Evolutionary conservation across 768 basidiomycete species (phyloP).

Genomic region (Tylopilus intermedius): DNA sequence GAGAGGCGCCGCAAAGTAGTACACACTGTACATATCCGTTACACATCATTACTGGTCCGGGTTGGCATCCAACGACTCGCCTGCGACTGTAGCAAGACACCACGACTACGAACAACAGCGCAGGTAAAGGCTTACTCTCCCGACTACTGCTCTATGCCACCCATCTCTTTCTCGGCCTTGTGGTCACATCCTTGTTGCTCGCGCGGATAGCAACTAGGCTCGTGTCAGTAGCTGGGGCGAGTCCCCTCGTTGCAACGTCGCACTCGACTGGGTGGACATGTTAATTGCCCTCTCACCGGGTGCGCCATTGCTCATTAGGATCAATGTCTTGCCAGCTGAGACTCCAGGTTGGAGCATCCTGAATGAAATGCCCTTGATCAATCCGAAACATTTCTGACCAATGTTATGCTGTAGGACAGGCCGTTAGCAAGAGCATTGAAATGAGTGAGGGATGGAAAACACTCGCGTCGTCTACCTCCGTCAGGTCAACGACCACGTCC

Average conservation of each 20-base stretch:
- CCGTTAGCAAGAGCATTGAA: background rate
- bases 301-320: constrained; percentile 44
- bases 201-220: background rate
- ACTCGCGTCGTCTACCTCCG: constrained; percentile 71
- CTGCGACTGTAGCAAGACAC: too few relatives aligned
- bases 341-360: constrained; percentile 60
- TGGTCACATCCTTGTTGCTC: too few relatives aligned
- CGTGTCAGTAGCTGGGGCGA: background rate
- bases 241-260: constrained; percentile 7
- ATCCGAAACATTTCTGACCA: constrained; percentile 57
- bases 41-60: too few relatives aligned
- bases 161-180: too few relatives aligned
- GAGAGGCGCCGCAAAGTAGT: too few relatives aligned
- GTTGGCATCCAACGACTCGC: too few relatives aligned
- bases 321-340: constrained; percentile 55
- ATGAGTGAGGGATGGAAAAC: constrained; percentile 13
- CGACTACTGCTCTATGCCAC: too few relatives aligned
- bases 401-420: constrained; percentile 50
- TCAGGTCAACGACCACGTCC: constrained; percentile 68
- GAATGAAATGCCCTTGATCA: constrained; percentile 70
- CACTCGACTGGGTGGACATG: constrained; percentile 67
- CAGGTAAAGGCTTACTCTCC: too few relatives aligned
- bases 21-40: too few relatives aligned
- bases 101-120: too few relatives aligned
- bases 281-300: constrained; percentile 73